Conservation (phyloP, 148 eudicot species). For the Pouteria glomerata region DNA sequence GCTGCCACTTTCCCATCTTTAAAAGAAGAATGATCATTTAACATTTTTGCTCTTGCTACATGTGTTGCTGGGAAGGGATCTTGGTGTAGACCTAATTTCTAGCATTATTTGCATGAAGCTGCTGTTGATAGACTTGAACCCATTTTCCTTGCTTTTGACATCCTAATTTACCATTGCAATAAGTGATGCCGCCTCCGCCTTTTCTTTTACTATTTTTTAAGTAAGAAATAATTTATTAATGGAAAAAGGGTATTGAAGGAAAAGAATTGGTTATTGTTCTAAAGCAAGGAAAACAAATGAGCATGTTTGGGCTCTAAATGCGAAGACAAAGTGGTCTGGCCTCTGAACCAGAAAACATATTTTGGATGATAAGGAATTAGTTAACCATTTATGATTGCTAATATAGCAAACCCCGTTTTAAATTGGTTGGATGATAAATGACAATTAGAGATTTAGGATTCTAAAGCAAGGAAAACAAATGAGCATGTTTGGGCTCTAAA, state of each 20-base stretch:
- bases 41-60: not conserved
- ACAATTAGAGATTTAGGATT: too few species aligned
- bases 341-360: not conserved
- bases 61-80: not conserved
- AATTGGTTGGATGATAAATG: too few species aligned
- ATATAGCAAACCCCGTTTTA: too few species aligned
- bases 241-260: not conserved
- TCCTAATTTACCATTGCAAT: not conserved
- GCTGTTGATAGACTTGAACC: not conserved
- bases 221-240: not conserved
- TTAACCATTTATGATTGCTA: too few species aligned
- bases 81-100: not conserved
- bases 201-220: not conserved
- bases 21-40: too few species aligned
- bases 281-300: not conserved
- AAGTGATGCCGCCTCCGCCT: not conserved
- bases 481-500: not conserved
- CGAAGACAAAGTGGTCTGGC: not conserved
- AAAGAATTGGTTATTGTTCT: too few species aligned
- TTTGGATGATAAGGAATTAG: not conserved
- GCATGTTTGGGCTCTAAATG: not conserved
- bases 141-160: not conserved
- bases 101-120: not conserved
- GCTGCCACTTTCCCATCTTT: not conserved
- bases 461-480: not conserved